Evolutionary conservation across 306 rosid genomes (phyloP).

Genomic region (Quercus suber): DNA sequence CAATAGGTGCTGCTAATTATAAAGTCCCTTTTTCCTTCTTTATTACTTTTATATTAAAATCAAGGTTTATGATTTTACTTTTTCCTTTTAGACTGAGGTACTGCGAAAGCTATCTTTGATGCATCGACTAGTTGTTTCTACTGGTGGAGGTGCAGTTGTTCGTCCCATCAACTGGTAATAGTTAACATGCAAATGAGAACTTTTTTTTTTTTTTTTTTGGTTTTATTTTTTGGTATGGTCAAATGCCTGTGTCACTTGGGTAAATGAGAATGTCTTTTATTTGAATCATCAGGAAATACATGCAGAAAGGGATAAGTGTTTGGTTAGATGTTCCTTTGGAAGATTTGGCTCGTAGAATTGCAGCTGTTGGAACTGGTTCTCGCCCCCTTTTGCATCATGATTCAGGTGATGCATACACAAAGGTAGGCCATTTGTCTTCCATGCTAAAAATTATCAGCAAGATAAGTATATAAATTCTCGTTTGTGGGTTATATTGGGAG

Average conservation of each 20-base stretch:
- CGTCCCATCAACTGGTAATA: constrained; percentile 84
- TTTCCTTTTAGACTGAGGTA: constrained; percentile 60
- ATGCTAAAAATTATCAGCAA: neutral
- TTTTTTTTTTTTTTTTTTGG: neutral
- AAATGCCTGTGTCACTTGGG: constrained; percentile 6
- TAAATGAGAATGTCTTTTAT: constrained; percentile 10
- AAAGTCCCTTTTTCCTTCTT: neutral
- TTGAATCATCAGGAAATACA: constrained; percentile 64
- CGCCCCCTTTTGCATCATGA: constrained; percentile 88
- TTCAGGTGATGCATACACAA: constrained; percentile 69
- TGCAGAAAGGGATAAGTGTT: constrained; percentile 83
- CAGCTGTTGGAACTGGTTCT: constrained; percentile 79
- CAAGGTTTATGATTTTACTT: constrained; percentile 10
- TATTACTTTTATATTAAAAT: constrained; percentile 9
- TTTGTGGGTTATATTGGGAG: neutral
- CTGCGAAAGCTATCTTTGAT: constrained; percentile 61
- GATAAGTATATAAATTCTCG: neutral
- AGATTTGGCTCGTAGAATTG: constrained; percentile 87
- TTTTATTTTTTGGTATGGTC: neutral
- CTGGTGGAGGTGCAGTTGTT: constrained; percentile 93
- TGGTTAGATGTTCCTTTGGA: constrained; percentile 97
- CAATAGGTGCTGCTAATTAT: neutral
- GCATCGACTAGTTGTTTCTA: constrained; percentile 69
- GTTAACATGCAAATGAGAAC: constrained; percentile 2
- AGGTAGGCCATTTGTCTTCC: constrained; percentile 45